Conservation (phyloP, 2,329 filamentous ascomycete genomes). For the Talaromyces rugulosus region DNA sequence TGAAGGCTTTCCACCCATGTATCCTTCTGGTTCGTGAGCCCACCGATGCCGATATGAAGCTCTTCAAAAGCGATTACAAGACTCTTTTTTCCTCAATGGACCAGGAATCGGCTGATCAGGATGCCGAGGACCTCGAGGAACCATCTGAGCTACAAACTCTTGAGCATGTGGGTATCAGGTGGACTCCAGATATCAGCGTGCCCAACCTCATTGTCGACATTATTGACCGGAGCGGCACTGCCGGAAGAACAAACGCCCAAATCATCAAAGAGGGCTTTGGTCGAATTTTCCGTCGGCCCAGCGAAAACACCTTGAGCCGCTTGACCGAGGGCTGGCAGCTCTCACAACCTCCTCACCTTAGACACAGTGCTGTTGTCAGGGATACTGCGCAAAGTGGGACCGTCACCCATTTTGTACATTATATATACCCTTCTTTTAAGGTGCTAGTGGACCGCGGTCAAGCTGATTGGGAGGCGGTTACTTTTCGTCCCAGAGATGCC, state of each 20-base stretch:
- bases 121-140: conserved; percentile 28
- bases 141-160: conserved; percentile 2
- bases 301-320: conserved; percentile 51
- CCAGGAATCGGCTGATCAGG: conserved; percentile 20
- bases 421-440: conserved; percentile 50
- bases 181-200: conserved; percentile 51
- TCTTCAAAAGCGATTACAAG: conserved; percentile 35
- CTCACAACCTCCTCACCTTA: conserved; percentile 55
- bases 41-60: conserved; percentile 33
- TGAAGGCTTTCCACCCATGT: conserved; percentile 36
- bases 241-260: conserved; percentile 48
- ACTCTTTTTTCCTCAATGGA: conserved; percentile 23
- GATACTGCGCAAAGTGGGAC: conserved; percentile 49
- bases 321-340: conserved; percentile 54
- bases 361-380: conserved; percentile 53
- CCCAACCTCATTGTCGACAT: conserved; percentile 51
- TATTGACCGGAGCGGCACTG: conserved; percentile 42
- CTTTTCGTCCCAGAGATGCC: conserved; percentile 28
- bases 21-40: conserved; percentile 42
- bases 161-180: conserved; percentile 26
- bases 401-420: conserved; percentile 51
- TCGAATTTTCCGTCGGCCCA: conserved; percentile 49
- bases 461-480: conserved; percentile 53
- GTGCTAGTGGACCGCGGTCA: conserved; percentile 49
- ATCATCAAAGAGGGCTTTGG: conserved; percentile 45